phyloP scores from a whole-genome alignment of 768 basidiomycete species.

The Phlebiopsis gigantea region DNA sequence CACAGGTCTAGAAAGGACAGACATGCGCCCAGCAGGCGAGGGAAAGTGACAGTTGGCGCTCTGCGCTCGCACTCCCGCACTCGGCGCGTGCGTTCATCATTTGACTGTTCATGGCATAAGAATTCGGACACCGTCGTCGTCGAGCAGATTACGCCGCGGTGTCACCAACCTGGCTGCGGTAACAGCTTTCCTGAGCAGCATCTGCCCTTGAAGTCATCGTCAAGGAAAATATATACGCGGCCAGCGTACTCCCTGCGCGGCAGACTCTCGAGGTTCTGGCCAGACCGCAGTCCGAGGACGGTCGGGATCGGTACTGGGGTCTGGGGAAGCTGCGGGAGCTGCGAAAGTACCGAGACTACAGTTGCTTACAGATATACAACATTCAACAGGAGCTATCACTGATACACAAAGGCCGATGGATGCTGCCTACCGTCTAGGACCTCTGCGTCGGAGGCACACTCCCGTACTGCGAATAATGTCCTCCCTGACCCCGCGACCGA shows the following conservation, averaged over 20 bases:
- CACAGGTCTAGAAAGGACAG: not conserved
- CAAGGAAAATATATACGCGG: too few species aligned
- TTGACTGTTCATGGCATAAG: not conserved
- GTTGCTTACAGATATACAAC: not conserved
- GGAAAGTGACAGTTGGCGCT: constrained; percentile 1
- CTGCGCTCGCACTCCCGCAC: not conserved
- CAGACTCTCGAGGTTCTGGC: too few species aligned
- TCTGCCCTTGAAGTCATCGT: too few species aligned
- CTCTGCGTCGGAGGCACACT: too few species aligned
- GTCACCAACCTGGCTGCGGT: not conserved
- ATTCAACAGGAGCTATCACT: not conserved
- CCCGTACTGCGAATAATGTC: too few species aligned
- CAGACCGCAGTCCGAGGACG: not conserved
- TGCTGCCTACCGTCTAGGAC: too few species aligned
- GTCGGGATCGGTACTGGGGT: not conserved
- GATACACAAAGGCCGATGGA: not conserved
- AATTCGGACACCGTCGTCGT: not conserved
- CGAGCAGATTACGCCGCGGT: not conserved
- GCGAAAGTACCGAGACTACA: not conserved
- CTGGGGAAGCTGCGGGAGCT: not conserved
- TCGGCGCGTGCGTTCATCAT: not conserved
- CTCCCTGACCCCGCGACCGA: too few species aligned
- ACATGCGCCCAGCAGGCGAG: not conserved
- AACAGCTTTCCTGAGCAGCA: too few species aligned
- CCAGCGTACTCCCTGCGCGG: too few species aligned